Conservation (phyloP, 2,329 filamentous ascomycete genomes). For the Pyrenophora seminiperda region DNA sequence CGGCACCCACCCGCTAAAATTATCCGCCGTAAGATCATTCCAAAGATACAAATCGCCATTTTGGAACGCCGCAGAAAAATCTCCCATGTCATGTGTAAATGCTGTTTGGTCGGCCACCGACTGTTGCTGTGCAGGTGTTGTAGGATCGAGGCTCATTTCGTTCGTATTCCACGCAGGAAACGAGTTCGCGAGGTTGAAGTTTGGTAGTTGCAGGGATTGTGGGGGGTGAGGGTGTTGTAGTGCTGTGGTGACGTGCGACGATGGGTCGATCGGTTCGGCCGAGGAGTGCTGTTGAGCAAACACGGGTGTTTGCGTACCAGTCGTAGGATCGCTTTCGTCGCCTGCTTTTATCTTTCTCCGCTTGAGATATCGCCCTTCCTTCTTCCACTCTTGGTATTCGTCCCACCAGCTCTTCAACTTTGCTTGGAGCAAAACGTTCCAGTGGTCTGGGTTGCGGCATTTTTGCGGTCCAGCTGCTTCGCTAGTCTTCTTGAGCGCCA, state of each 20-base stretch:
- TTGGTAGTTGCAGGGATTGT: slow-evolving; percentile 3
- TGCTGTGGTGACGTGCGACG: neutral
- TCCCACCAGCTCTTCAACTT: slow-evolving; percentile 43
- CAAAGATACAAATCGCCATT: slow-evolving; percentile 46
- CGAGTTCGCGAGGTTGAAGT: slow-evolving; percentile 17
- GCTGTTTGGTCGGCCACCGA: slow-evolving; percentile 16
- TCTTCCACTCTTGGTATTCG: slow-evolving; percentile 37
- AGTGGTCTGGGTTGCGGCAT: slow-evolving; percentile 41
- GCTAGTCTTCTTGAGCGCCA: slow-evolving; percentile 24
- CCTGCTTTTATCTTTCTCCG: slow-evolving; percentile 18
- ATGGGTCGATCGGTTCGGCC: neutral
- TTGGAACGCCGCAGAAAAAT: slow-evolving; percentile 43
- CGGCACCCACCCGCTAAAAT: slow-evolving; percentile 39
- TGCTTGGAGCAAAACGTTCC: slow-evolving; percentile 36
- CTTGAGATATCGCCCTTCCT: slow-evolving; percentile 34
- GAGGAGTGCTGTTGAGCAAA: slow-evolving; percentile 8
- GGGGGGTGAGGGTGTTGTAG: neutral
- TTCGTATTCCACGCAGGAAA: slow-evolving; percentile 18
- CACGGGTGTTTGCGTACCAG: slow-evolving; percentile 8
- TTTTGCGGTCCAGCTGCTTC: slow-evolving; percentile 39
- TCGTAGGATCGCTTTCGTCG: neutral
- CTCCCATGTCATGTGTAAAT: slow-evolving; percentile 36
- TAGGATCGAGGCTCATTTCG: slow-evolving; percentile 7
- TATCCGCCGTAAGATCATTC: slow-evolving; percentile 43
- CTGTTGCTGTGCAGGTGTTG: neutral